Percentiles rank a stretch among this genome's conserved stretches.
Conservation (phyloP, 1,139 yeast genomes). For the Magnusiomyces fungicola region DNA sequence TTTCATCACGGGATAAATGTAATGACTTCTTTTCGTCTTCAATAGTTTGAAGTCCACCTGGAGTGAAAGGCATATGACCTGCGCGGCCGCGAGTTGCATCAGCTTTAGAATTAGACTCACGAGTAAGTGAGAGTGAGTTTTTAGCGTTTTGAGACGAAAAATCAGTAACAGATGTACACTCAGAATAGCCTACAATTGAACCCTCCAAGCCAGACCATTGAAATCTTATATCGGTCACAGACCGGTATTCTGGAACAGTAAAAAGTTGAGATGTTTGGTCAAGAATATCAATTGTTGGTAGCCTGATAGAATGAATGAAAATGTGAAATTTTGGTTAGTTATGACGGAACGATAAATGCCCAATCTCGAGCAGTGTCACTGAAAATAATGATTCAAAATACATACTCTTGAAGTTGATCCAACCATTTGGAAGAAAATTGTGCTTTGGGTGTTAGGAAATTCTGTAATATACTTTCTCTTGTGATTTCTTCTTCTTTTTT, state of each 20-base stretch:
- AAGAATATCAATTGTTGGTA: constrained; percentile 33
- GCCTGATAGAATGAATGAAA: constrained; percentile 20
- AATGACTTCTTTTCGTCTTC: constrained; percentile 37
- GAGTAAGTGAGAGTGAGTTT: constrained; percentile 63
- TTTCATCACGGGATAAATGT: constrained; percentile 48
- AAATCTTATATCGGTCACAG: constrained; percentile 36
- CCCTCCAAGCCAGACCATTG: constrained; percentile 69
- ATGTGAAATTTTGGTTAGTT: not conserved
- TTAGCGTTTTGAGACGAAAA: constrained; percentile 50
- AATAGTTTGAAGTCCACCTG: constrained; percentile 64
- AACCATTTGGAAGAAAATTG: constrained; percentile 1
- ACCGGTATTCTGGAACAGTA: constrained; percentile 33
- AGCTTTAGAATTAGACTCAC: constrained; percentile 58
- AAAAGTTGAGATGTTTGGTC: constrained; percentile 31
- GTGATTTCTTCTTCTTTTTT: not conserved
- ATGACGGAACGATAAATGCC: not conserved
- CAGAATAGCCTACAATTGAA: constrained; percentile 52
- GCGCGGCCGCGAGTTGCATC: constrained; percentile 65
- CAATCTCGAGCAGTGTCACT: too few species aligned
- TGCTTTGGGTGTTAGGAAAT: not conserved
- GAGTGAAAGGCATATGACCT: constrained; percentile 79
- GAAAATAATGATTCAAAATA: constrained; percentile 12
- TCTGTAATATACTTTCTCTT: not conserved
- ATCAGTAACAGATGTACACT: constrained; percentile 45
- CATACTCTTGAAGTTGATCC: constrained; percentile 4